Conservation (phyloP, 768 basidiomycete species). For the Russula emetica region DNA sequence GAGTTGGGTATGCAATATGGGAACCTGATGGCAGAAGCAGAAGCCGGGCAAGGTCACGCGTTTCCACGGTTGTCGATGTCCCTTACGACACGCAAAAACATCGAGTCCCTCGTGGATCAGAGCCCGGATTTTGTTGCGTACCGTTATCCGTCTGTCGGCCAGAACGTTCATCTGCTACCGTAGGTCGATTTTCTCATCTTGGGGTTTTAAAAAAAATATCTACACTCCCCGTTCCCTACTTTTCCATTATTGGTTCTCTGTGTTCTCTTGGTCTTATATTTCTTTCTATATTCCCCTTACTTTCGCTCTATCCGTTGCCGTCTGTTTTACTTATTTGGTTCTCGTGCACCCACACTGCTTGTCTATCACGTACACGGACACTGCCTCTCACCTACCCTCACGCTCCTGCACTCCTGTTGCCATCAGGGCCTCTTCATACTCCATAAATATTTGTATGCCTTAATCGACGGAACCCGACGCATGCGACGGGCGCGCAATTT, state of each 20-base stretch:
- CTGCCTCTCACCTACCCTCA: conserved; percentile 8
- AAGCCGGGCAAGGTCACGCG: conserved; percentile 34
- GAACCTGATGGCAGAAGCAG: conserved; percentile 49
- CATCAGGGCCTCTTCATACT: conserved; percentile 11
- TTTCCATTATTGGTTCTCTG: conserved; percentile 14
- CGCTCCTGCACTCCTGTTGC: conserved; percentile 8
- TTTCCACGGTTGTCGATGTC: conserved; percentile 50
- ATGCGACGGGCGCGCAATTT: not conserved
- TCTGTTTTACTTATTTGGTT: conserved; percentile 12
- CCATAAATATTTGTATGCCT: conserved; percentile 23
- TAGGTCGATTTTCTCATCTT: conserved; percentile 26
- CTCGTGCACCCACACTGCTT: conserved; percentile 30
- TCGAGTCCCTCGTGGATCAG: conserved; percentile 80
- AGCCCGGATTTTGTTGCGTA: conserved; percentile 83
- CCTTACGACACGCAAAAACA: conserved; percentile 59
- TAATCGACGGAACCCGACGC: conserved; percentile 10
- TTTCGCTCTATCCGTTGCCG: not conserved
- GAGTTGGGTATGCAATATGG: conserved; percentile 46
- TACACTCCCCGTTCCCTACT: not conserved
- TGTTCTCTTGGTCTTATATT: conserved; percentile 7
- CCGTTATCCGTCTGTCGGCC: conserved; percentile 77
- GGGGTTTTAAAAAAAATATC: not conserved
- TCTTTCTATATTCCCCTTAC: not conserved
- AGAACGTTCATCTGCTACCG: conserved; percentile 59
- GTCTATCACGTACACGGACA: conserved; percentile 21